These are phyloP conservation scores for Aspergillus quadrilineatus DNA, from an alignment of 2,329 filamentous ascomycete genomes.

Conservation along the genomic window DNA sequence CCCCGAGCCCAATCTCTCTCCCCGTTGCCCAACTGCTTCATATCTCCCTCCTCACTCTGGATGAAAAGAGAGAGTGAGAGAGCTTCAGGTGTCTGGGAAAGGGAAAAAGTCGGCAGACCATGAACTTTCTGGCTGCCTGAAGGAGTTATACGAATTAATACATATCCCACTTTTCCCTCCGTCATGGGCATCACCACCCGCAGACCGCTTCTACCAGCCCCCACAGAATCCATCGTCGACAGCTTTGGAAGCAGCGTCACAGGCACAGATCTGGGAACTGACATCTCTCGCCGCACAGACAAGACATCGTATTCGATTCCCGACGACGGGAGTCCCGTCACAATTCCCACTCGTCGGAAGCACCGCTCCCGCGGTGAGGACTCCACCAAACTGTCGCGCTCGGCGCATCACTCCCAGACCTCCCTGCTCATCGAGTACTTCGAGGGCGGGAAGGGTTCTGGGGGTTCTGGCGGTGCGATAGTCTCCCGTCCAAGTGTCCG, in stretches of 20 bases:
- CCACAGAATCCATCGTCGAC: constrained; percentile 51
- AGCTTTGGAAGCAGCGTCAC: constrained; percentile 44
- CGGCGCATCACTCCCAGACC: constrained; percentile 70
- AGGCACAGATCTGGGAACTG: constrained; percentile 50
- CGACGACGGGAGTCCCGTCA: constrained; percentile 71
- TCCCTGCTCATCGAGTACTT: constrained; percentile 94
- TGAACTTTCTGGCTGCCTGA: constrained; percentile 36
- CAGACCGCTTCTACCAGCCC: constrained; percentile 50
- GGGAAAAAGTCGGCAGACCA: constrained; percentile 26
- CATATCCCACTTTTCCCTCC: constrained; percentile 21
- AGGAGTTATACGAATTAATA: constrained; percentile 10
- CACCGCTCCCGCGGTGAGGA: constrained; percentile 59
- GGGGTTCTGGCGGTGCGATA: constrained; percentile 29
- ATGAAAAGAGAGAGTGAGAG: constrained; percentile 10
- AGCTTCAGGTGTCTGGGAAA: constrained; percentile 6
- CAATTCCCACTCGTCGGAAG: constrained; percentile 68
- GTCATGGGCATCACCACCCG: constrained; percentile 51
- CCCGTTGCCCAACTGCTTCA: constrained; percentile 9
- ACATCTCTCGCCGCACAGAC: constrained; percentile 52
- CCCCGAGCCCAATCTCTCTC: constrained; percentile 1
- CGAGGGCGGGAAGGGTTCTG: constrained; percentile 68
- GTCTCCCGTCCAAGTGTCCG: constrained; percentile 78
- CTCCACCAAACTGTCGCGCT: constrained; percentile 52
- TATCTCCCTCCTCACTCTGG: constrained; percentile 6
- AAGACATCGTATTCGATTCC: constrained; percentile 52